Evolutionary conservation across 768 basidiomycete species (phyloP).

Genomic region (Suillus alpinus): DNA sequence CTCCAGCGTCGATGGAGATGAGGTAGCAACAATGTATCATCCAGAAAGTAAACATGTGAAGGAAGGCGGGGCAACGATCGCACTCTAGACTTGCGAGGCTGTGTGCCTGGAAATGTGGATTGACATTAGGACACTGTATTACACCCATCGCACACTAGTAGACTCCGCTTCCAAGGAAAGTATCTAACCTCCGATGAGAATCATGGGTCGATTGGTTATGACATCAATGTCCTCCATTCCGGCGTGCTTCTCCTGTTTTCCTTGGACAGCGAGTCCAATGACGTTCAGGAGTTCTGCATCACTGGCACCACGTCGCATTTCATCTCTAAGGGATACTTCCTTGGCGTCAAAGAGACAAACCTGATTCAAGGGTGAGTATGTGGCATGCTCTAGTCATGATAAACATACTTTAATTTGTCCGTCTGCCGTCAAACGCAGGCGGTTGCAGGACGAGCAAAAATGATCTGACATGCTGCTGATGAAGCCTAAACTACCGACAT

Average conservation of each 20-base stretch:
- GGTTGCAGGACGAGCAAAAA: slow-evolving; percentile 83
- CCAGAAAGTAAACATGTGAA: not conserved
- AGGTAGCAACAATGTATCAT: not conserved
- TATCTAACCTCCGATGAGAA: slow-evolving; percentile 90
- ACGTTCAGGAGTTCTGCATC: slow-evolving; percentile 60
- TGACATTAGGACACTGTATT: not conserved
- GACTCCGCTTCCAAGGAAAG: slow-evolving; percentile 21
- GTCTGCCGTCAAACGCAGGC: slow-evolving; percentile 83
- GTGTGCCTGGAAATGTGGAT: slow-evolving; percentile 7
- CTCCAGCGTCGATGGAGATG: slow-evolving; percentile 23
- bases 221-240: slow-evolving; percentile 83
- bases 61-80: slow-evolving; percentile 6
- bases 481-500: slow-evolving; percentile 73
- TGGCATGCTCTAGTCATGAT: not conserved
- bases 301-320: slow-evolving; percentile 60
- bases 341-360: slow-evolving; percentile 87
- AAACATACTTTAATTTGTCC: slow-evolving; percentile 77
- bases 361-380: slow-evolving; percentile 34
- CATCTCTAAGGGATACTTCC: slow-evolving; percentile 78
- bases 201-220: slow-evolving; percentile 81
- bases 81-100: not conserved
- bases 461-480: slow-evolving; percentile 95
- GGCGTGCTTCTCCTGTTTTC: slow-evolving; percentile 79
- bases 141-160: not conserved
- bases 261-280: slow-evolving; percentile 61